Conservation (phyloP, 495 filamentous ascomycete genomes). For the Daldinia childiae region DNA sequence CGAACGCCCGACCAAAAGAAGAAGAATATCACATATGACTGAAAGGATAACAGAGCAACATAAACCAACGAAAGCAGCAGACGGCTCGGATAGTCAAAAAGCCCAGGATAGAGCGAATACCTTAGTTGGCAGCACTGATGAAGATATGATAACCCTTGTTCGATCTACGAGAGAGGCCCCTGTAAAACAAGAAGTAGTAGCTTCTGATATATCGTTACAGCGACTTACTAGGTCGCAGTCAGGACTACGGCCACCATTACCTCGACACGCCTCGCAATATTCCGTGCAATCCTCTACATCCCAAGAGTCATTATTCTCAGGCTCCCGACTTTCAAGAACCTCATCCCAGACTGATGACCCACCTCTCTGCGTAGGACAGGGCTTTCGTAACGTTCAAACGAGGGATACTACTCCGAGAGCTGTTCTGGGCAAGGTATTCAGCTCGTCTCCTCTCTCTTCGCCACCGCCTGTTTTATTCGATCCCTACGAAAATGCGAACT, state of each 20-base stretch:
- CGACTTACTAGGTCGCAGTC: slow-evolving; percentile 39
- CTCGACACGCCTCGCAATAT: slow-evolving; percentile 30
- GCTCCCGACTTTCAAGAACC: slow-evolving; percentile 23
- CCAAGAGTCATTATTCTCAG: slow-evolving; percentile 37
- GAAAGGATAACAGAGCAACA: slow-evolving; percentile 7
- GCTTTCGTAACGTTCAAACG: not conserved
- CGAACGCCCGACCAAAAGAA: slow-evolving; percentile 56
- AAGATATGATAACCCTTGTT: not conserved
- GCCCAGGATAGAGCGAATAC: not conserved
- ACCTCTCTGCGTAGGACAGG: not conserved
- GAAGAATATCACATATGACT: slow-evolving; percentile 42
- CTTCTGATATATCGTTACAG: slow-evolving; percentile 3
- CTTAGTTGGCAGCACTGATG: not conserved
- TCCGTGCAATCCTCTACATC: slow-evolving; percentile 35
- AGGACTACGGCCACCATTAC: slow-evolving; percentile 32
- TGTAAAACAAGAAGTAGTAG: slow-evolving; percentile 2
- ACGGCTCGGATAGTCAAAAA: not conserved
- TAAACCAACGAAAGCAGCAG: not conserved
- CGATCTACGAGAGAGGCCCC: not conserved
- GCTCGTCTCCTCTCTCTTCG: slow-evolving; percentile 58
- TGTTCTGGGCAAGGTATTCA: slow-evolving; percentile 31
- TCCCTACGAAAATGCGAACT: slow-evolving; percentile 51
- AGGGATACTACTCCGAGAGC: slow-evolving; percentile 35
- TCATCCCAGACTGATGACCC: slow-evolving; percentile 42
- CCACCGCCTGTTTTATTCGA: slow-evolving; percentile 56